A percentile compares a stretch with the other conserved stretches of the same genome.
Conservation (phyloP, 257 asterid genomes). For the Nicotiana tabacum region DNA sequence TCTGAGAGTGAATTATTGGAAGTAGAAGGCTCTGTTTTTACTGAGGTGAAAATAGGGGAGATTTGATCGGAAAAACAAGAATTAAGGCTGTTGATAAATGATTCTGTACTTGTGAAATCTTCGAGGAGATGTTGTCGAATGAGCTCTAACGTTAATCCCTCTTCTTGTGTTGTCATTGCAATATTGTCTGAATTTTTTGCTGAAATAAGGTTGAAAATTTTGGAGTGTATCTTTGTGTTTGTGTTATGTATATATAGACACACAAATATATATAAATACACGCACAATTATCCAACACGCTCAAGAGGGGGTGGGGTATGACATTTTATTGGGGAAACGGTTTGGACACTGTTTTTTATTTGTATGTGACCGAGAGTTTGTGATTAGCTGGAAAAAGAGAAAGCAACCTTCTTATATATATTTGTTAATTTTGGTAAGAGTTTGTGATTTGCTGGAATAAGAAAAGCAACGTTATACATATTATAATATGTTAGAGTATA, state of each 20-base stretch:
- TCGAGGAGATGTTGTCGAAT: slow-evolving; percentile 51
- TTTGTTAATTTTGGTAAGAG: background rate
- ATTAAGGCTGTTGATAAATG: slow-evolving; percentile 36
- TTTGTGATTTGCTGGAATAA: too few species aligned
- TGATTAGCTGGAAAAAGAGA: background rate
- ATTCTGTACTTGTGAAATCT: slow-evolving; percentile 37
- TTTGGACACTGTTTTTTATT: background rate
- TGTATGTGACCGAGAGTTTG: background rate
- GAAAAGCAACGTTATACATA: too few species aligned
- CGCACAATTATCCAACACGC: background rate
- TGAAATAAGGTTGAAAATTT: background rate
- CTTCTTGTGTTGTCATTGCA: slow-evolving; percentile 21
- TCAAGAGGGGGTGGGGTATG: background rate
- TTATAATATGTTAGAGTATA: too few species aligned
- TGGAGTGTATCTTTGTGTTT: background rate
- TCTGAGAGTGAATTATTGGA: slow-evolving; percentile 28
- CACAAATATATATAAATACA: background rate
- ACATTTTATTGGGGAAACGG: background rate
- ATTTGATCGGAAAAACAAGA: slow-evolving; percentile 21
- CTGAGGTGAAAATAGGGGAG: slow-evolving; percentile 10
- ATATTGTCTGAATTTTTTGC: background rate
- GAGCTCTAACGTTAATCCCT: slow-evolving; percentile 41
- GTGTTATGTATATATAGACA: background rate
- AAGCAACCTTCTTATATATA: background rate
- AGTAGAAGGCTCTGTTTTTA: slow-evolving; percentile 24